Evolutionary conservation across 805 yeast species (phyloP).

Genomic region (Maudiozyma pseudohumilis): DNA sequence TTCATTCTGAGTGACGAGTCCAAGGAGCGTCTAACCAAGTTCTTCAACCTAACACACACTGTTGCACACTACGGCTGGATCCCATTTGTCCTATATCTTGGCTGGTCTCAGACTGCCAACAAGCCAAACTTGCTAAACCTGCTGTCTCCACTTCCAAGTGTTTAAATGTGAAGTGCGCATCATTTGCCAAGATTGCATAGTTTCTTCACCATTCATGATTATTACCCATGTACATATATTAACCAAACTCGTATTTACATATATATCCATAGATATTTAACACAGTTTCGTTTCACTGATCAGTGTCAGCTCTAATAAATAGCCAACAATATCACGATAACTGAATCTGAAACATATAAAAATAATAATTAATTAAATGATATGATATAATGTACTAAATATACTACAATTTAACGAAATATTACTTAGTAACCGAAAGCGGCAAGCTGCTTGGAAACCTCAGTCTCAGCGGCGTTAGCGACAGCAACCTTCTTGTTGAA

Average conservation of each 20-base stretch:
- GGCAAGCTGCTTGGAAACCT: conserved; percentile 88
- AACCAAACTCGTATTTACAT: conserved; percentile 3
- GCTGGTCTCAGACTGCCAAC: conserved; percentile 71
- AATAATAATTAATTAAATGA: conserved; percentile 7
- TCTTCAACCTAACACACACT: conserved; percentile 74
- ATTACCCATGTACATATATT: not conserved
- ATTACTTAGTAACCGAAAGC: conserved; percentile 86
- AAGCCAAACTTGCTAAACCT: conserved; percentile 65
- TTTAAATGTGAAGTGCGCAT: conserved; percentile 11
- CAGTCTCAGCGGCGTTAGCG: conserved; percentile 84
- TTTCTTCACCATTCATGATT: too few relatives aligned
- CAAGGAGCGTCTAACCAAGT: conserved; percentile 77
- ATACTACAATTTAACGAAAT: conserved; percentile 14
- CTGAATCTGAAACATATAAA: conserved; percentile 2
- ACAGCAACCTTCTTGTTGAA: conserved; percentile 83
- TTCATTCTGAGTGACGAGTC: conserved; percentile 32
- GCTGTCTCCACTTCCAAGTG: conserved; percentile 32
- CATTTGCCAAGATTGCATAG: too few relatives aligned
- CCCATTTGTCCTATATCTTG: conserved; percentile 88
- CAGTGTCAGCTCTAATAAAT: not conserved
- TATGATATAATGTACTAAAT: conserved; percentile 8
- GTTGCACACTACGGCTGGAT: conserved; percentile 95
- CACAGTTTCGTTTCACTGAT: not conserved
- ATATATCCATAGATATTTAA: conserved; percentile 1
- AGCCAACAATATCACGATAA: not conserved